phyloP scores from a whole-genome alignment of 2,329 filamentous ascomycete genomes.

The Polytolypa hystricis region DNA sequence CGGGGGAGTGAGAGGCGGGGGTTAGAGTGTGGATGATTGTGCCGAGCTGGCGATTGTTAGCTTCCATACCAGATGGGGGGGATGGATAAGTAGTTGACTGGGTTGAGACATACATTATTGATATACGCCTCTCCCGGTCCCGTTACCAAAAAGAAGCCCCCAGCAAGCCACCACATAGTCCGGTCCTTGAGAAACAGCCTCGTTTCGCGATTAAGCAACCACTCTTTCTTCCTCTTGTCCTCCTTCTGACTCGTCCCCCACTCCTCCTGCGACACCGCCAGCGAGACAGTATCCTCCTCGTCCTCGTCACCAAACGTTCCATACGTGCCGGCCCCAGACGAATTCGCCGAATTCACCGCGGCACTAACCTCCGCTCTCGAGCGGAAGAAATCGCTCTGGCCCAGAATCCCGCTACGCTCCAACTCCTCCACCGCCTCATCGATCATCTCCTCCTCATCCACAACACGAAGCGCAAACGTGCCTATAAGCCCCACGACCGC shows the following conservation, averaged over 20 bases:
- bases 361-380: slow-evolving; percentile 37
- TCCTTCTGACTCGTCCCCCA: slow-evolving; percentile 31
- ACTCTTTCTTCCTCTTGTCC: slow-evolving; percentile 66
- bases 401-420: slow-evolving; percentile 73
- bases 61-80: not conserved
- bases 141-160: slow-evolving; percentile 84
- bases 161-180: slow-evolving; percentile 92
- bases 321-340: slow-evolving; percentile 21
- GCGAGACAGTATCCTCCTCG: slow-evolving; percentile 24
- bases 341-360: slow-evolving; percentile 14
- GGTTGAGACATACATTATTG: slow-evolving; percentile 55
- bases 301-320: slow-evolving; percentile 38
- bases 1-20: slow-evolving; percentile 44
- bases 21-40: slow-evolving; percentile 84
- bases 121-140: slow-evolving; percentile 96
- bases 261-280: slow-evolving; percentile 10
- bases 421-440: slow-evolving; percentile 82
- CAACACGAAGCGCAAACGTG: slow-evolving; percentile 60
- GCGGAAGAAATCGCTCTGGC: slow-evolving; percentile 59
- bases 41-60: slow-evolving; percentile 45
- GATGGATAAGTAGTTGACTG: not conserved
- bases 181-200: slow-evolving; percentile 70
- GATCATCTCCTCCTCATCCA: slow-evolving; percentile 60
- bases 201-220: slow-evolving; percentile 86
- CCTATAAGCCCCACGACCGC: slow-evolving; percentile 61